Evolutionary conservation across 345 rosid genomes (phyloP), one percentile per base, ranked within the genome.

Genomic region (Citrus maxima): DNA sequence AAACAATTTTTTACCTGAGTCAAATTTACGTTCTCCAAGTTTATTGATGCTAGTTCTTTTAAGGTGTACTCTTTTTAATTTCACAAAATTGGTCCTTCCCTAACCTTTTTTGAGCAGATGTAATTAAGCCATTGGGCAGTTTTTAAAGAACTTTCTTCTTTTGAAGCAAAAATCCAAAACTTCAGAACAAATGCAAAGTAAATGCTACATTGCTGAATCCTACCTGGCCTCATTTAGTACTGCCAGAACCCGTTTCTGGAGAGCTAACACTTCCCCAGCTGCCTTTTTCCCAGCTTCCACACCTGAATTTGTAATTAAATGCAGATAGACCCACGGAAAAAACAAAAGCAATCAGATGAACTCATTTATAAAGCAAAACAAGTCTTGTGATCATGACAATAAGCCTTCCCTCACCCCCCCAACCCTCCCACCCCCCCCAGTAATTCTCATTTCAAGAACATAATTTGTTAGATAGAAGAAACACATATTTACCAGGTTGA

Each of bases 221-320:
- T 83, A 96, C 99, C 93, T 96, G 80, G 99, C 98, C 84, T 96
- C 97, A 67, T 91, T 93, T 10, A 96, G 95, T 25, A 96, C 98
- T 22, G 95, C 88, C 85, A 96, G 86, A 75, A 96, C 97, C 72
- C 97, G 95, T 84, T 93, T 96, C 81, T 96, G 99, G 75, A 96
- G 91, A 77, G 98, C 95, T 68, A 96, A 85, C 73, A 96, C 97
- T 84, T 96, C 98, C 72, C 95, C 98, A 24, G 99, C 99, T 61
- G 99, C 98, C 77, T 91, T 94, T 80, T 96, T 94, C 78, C 99
- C 99, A 67, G 98, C 99, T 89, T 96, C 99, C 75, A 96, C 99
- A 77, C 99, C 98, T 96, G 72, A 80, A 58, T 72, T 59, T 38
- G 72, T 63, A 55, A 70, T 72, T 46, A 77, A 73, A 74, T 19